phyloP scores from a whole-genome alignment of 2,329 filamentous ascomycete genomes.

The Coniella lustricola region DNA sequence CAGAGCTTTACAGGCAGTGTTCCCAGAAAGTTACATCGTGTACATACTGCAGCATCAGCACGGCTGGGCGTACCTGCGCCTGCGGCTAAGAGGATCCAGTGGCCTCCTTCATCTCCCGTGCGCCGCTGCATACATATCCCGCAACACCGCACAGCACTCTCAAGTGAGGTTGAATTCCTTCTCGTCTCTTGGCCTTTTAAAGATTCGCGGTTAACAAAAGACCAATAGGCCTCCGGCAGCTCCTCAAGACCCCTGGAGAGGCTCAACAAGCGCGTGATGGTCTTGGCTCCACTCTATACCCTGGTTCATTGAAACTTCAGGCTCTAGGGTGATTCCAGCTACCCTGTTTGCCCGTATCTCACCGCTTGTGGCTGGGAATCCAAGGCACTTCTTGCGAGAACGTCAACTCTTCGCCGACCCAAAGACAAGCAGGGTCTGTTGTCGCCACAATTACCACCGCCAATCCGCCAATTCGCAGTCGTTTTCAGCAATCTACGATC shows the following conservation, averaged over 20 bases:
- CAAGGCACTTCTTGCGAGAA: slow-evolving; percentile 7
- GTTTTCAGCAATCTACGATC: background rate
- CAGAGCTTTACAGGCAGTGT: slow-evolving; percentile 9
- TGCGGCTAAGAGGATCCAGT: slow-evolving; percentile 15
- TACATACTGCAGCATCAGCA: slow-evolving; percentile 7
- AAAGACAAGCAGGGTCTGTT: background rate
- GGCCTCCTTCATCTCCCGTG: slow-evolving; percentile 12
- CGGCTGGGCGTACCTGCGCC: slow-evolving; percentile 10
- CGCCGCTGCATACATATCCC: slow-evolving; percentile 2
- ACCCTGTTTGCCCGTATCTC: slow-evolving; percentile 11
- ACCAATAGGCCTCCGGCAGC: slow-evolving; percentile 3
- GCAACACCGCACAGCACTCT: background rate
- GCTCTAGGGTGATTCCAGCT: slow-evolving; percentile 8
- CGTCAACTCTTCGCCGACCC: slow-evolving; percentile 6
- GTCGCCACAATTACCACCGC: background rate
- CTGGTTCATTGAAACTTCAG: slow-evolving; percentile 11
- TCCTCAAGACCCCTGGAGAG: slow-evolving; percentile 3
- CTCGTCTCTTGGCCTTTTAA: background rate
- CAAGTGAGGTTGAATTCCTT: background rate
- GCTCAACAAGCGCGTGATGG: slow-evolving; percentile 9
- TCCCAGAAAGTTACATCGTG: slow-evolving; percentile 23
- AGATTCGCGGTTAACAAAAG: background rate
- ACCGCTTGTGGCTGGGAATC: slow-evolving; percentile 16
- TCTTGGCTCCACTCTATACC: slow-evolving; percentile 11
- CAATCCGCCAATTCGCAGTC: background rate